Evolutionary conservation across 2,329 filamentous ascomycete species (phyloP), one percentile per base, ranked within the genome.

Genomic region (Ilyonectria sp.): DNA sequence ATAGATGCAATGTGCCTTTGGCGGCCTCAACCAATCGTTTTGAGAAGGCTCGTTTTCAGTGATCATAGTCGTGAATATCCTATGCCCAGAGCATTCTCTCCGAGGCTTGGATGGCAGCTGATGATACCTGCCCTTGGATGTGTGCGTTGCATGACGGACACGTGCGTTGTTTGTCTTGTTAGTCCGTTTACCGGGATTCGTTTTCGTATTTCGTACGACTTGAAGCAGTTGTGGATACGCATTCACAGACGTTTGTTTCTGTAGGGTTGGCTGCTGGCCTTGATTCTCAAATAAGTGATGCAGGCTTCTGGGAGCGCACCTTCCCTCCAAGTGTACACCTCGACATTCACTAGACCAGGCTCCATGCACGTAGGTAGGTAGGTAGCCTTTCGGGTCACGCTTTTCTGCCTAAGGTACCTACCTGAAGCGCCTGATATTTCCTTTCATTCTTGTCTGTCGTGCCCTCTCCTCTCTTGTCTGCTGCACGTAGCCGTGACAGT

Each of bases 401-500:
- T 52, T 52, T 52, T 26, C 26, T 21, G 21, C 21, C 21, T 21
- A 21, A 21, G 21, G 21, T 21, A 3, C 21, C 21, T 26, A 26
- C 5, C 26, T 26, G 5, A 26, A 6, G 26, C 26, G 5, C 26
- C 26, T 26, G 26, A 6, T 26, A 26, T 26, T 43, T n/a, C n/a
- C 15, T 35, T 21, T 53, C 31, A 37, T 8, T 43, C n/a, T n/a
- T 33, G 50, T 21, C 17, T 53, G 50, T 53, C n/a, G n/a, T 43
- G 8, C n/a, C 15, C n/a, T 17, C 15, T n/a, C n/a, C n/a, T 35
- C 19, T n/a, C 29, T 33, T 33, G 31, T 35, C 50, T 53, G 11
- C 63, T 63, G 62, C 62, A 46, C 54, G 71, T 35, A 60, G 47
- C 71, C 64, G 58, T 50, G 52, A 54, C 37, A 35, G 29, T 40